phyloP scores from a whole-genome alignment of 495 filamentous ascomycete species.

The Aspergillus campestris region DNA sequence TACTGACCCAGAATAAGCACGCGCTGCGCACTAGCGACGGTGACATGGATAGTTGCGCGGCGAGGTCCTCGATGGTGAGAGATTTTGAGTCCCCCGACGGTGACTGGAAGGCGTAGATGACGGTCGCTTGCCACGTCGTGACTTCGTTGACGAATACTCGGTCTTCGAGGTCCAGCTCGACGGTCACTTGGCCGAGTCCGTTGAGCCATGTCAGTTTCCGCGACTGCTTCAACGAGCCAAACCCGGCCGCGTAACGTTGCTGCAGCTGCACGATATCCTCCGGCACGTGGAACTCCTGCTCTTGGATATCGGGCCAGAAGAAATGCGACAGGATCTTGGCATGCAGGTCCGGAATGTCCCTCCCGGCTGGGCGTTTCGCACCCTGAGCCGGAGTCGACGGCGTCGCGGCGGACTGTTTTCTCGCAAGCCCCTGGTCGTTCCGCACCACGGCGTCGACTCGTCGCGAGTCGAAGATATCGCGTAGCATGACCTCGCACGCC shows the following conservation, averaged over 20 bases:
- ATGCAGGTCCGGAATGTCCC: slow-evolving; percentile 44
- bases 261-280: slow-evolving; percentile 52
- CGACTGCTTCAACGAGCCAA: slow-evolving; percentile 66
- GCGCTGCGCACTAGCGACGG: slow-evolving; percentile 65
- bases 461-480: slow-evolving; percentile 81
- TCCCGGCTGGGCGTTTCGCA: not conserved
- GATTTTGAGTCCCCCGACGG: slow-evolving; percentile 25
- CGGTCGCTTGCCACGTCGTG: slow-evolving; percentile 78
- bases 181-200: slow-evolving; percentile 68
- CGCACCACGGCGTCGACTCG: slow-evolving; percentile 59
- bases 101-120: slow-evolving; percentile 77
- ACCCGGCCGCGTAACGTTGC: slow-evolving; percentile 63
- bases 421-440: slow-evolving; percentile 32
- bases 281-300: slow-evolving; percentile 69
- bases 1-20: slow-evolving; percentile 76
- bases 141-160: slow-evolving; percentile 66
- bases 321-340: slow-evolving; percentile 83
- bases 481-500: slow-evolving; percentile 93
- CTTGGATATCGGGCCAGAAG: slow-evolving; percentile 84
- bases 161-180: slow-evolving; percentile 78
- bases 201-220: slow-evolving; percentile 85
- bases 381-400: not conserved
- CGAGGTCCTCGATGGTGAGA: slow-evolving; percentile 55
- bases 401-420: slow-evolving; percentile 7
- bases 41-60: slow-evolving; percentile 62